Percentiles rank a stretch among this genome's conserved stretches.
phyloP scores from a whole-genome alignment of 2,329 filamentous ascomycete species.

The Cladosporium sp. region DNA sequence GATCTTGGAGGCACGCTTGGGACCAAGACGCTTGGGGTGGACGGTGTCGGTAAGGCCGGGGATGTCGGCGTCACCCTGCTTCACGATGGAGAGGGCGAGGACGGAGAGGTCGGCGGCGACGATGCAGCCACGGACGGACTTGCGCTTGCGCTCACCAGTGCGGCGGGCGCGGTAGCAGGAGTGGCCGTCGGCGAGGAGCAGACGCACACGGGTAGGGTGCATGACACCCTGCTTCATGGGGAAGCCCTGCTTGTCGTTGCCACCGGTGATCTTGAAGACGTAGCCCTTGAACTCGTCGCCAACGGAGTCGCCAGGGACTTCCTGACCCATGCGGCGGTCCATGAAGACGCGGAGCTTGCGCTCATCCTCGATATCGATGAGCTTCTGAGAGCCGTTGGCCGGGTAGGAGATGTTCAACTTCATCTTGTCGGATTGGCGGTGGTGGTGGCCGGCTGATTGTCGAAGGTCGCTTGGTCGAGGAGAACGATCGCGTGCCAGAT shows the following conservation, averaged over 20 bases:
- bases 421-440: conserved; percentile 44
- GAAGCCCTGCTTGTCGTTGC: conserved; percentile 99
- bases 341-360: conserved; percentile 98
- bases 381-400: conserved; percentile 99
- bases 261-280: conserved; percentile 98
- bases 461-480: conserved; percentile 9
- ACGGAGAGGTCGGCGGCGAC: conserved; percentile 93
- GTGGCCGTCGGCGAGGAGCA: conserved; percentile 94
- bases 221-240: conserved; percentile 99
- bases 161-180: conserved; percentile 99
- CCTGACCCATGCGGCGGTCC: conserved; percentile 94
- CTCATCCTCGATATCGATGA: conserved; percentile 99
- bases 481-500: neutral
- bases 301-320: conserved; percentile 89
- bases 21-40: conserved; percentile 97
- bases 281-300: conserved; percentile 99
- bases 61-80: conserved; percentile 93
- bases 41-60: conserved; percentile 96
- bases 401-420: conserved; percentile 83
- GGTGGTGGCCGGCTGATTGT: neutral
- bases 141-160: conserved; percentile 98
- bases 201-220: conserved; percentile 96
- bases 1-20: conserved; percentile 99
- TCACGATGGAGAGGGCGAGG: conserved; percentile 90
- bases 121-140: conserved; percentile 98